Percentiles rank a stretch among this genome's conserved stretches.
These are phyloP conservation scores for Cyclostephanos invisitatus DNA, from an alignment of 108 stramenopile species.

Conservation along the genomic window DNA sequence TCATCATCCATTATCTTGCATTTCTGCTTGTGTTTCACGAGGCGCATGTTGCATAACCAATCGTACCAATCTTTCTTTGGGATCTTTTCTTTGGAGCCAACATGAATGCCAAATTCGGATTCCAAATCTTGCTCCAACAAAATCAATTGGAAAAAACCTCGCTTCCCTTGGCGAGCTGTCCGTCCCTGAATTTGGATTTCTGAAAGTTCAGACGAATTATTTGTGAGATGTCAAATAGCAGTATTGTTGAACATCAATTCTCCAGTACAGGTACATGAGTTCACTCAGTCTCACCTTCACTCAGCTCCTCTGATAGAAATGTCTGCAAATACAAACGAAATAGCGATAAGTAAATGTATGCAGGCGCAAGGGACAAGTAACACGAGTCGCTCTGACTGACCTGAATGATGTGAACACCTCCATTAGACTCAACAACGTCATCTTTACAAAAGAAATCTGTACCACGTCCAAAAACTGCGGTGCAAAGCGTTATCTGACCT, in stretches of 20 bases:
- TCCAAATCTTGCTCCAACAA: constrained; percentile 60
- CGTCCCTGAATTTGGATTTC: constrained; percentile 71
- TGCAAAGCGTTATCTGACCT: constrained; percentile 57
- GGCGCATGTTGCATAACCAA: constrained; percentile 48
- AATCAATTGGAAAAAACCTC: constrained; percentile 58
- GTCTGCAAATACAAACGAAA: constrained; percentile 14
- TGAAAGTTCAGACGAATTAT: not conserved
- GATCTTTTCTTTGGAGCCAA: constrained; percentile 32
- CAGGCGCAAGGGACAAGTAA: not conserved
- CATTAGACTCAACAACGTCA: constrained; percentile 50
- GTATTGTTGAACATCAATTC: too few relatives aligned
- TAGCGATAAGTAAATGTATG: not conserved
- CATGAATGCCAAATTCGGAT: constrained; percentile 49
- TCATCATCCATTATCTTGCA: constrained; percentile 48
- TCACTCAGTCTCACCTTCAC: constrained; percentile 24
- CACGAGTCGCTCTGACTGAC: not conserved
- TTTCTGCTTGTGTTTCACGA: constrained; percentile 23
- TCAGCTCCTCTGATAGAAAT: constrained; percentile 55
- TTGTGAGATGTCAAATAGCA: too few relatives aligned
- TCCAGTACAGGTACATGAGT: too few relatives aligned
- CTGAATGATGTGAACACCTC: constrained; percentile 61
- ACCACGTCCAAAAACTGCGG: constrained; percentile 67
- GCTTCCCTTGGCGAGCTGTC: constrained; percentile 67
- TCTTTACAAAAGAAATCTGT: constrained; percentile 75
- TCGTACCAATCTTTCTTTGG: constrained; percentile 52